Conservation (phyloP, 371 early-diverging fungal species). For the Mortierella sp. region DNA sequence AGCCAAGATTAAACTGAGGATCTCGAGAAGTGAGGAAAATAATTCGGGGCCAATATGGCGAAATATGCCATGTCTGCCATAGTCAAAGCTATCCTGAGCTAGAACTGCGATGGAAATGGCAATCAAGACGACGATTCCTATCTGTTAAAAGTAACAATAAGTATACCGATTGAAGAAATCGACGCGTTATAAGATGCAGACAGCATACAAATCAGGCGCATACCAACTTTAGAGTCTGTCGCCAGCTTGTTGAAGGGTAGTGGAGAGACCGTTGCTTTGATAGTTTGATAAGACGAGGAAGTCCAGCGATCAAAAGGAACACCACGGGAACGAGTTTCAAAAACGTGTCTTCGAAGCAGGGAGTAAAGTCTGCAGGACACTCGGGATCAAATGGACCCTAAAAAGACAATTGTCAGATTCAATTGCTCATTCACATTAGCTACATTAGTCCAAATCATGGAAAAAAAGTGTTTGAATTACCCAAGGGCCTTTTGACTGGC, state of each 20-base stretch:
- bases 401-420: neutral
- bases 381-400: conserved; percentile 13
- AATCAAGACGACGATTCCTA: neutral
- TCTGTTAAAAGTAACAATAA: neutral
- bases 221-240: conserved; percentile 4
- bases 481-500: conserved; percentile 2
- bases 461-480: neutral
- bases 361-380: conserved; percentile 9
- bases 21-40: neutral
- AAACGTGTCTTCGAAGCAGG: conserved; percentile 6
- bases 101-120: neutral
- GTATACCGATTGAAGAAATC: too few relatives aligned
- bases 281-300: neutral
- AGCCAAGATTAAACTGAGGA: conserved; percentile 17
- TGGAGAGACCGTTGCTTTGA: neutral
- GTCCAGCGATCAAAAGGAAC: neutral
- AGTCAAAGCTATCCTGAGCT: neutral
- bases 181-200: neutral
- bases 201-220: neutral
- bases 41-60: neutral
- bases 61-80: neutral
- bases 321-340: neutral
- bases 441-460: neutral
- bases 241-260: neutral
- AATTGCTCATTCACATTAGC: too few relatives aligned